Percentiles rank a stretch among this genome's conserved stretches.
phyloP scores from a whole-genome alignment of 2,329 filamentous ascomycete species.

The Calonectria pteridis region DNA sequence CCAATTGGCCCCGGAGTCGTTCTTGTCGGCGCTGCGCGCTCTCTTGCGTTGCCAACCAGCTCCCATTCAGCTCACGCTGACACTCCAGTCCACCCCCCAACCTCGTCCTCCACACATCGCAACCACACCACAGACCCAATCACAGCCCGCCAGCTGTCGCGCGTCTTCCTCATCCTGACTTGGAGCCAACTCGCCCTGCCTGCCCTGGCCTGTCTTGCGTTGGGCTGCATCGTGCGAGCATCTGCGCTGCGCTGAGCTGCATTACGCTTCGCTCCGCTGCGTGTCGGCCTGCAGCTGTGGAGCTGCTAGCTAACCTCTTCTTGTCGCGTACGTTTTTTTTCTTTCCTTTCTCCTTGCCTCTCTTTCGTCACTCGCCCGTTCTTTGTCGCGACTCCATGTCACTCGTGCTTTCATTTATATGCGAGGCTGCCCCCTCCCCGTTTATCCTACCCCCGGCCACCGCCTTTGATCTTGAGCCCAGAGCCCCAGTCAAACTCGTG shows the following conservation, averaged over 20 bases:
- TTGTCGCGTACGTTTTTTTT: constrained; percentile 36
- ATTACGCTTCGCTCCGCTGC: constrained; percentile 39
- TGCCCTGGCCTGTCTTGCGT: constrained; percentile 42
- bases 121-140: constrained; percentile 47
- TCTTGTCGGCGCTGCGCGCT: constrained; percentile 31
- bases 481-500: constrained; percentile 36
- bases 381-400: constrained; percentile 37
- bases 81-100: constrained; percentile 31
- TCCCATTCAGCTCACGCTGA: constrained; percentile 40
- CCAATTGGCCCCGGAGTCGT: constrained; percentile 41
- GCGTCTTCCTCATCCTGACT: constrained; percentile 42
- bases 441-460: constrained; percentile 35
- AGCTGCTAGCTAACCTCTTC: constrained; percentile 43
- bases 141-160: constrained; percentile 53
- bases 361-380: constrained; percentile 33
- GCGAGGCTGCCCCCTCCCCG: constrained; percentile 41
- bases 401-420: constrained; percentile 46
- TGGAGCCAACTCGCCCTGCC: constrained; percentile 34
- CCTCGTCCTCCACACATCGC: constrained; percentile 40
- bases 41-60: constrained; percentile 37
- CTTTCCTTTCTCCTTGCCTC: constrained; percentile 37
- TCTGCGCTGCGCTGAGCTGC: constrained; percentile 38
- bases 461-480: constrained; percentile 37
- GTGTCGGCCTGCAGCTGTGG: constrained; percentile 42
- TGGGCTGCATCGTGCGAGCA: constrained; percentile 44